phyloP scores from a whole-genome alignment of 140 eudicot genomes.

The Anethum foeniculum region DNA sequence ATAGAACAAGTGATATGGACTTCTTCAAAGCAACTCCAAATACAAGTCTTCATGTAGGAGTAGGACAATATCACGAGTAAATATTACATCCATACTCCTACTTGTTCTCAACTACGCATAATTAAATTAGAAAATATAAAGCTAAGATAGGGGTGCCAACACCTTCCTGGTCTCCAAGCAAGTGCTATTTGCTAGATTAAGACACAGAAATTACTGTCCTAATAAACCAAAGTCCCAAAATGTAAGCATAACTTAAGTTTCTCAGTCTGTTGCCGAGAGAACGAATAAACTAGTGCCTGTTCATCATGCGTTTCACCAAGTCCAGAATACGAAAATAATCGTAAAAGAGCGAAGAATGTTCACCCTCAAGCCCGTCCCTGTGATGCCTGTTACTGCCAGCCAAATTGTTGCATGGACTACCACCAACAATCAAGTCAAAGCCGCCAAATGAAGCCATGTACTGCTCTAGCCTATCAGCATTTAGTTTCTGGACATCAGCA shows the following conservation, averaged over 20 bases:
- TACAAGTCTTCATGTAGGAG: not conserved
- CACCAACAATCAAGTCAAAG: constrained; percentile 73
- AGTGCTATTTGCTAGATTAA: not conserved
- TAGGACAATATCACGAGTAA: not conserved
- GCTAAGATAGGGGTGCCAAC: not conserved
- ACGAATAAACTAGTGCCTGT: not conserved
- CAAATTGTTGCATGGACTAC: constrained; percentile 85
- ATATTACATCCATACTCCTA: not conserved
- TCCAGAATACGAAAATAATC: constrained; percentile 71
- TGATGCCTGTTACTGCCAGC: constrained; percentile 85
- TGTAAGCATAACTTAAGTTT: not conserved
- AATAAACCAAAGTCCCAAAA: not conserved
- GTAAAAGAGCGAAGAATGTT: constrained; percentile 63
- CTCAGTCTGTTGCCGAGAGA: not conserved
- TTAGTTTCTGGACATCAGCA: constrained; percentile 44
- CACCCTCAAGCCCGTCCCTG: constrained; percentile 89
- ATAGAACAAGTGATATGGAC: not conserved
- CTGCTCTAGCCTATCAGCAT: constrained; percentile 31
- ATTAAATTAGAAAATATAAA: not conserved
- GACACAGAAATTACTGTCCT: not conserved
- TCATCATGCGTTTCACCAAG: constrained; percentile 40
- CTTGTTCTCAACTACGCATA: not conserved
- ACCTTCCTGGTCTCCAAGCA: not conserved
- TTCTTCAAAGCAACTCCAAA: not conserved
- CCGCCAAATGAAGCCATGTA: constrained; percentile 41